Conservation (phyloP, 495 filamentous ascomycete species). For the Tuber umbilicatum region DNA sequence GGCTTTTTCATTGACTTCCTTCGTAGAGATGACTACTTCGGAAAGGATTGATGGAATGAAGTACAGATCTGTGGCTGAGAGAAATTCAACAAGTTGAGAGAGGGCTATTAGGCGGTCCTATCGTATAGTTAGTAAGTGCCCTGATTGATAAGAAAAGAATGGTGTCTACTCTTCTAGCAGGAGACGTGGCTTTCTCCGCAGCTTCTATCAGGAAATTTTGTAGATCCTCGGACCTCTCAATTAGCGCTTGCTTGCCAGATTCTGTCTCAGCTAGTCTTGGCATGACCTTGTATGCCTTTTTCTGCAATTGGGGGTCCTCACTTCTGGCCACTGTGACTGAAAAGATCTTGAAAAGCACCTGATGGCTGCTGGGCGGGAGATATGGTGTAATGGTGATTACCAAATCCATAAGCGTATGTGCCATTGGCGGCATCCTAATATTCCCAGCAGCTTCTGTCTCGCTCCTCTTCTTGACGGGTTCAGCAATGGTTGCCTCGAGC, state of each 20-base stretch:
- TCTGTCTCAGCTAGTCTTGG: slow-evolving; percentile 76
- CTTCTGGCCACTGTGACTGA: slow-evolving; percentile 66
- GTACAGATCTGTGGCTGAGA: slow-evolving; percentile 69
- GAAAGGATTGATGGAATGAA: slow-evolving; percentile 88
- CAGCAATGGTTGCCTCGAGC: slow-evolving; percentile 68
- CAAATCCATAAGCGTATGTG: slow-evolving; percentile 91
- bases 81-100: slow-evolving; percentile 64
- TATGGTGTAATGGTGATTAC: slow-evolving; percentile 93
- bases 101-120: slow-evolving; percentile 75
- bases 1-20: slow-evolving; percentile 94
- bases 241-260: slow-evolving; percentile 62
- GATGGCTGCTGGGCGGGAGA: slow-evolving; percentile 74
- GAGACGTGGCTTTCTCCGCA: slow-evolving; percentile 71
- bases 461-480: slow-evolving; percentile 55
- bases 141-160: not conserved
- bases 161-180: slow-evolving; percentile 51
- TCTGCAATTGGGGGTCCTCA: slow-evolving; percentile 88
- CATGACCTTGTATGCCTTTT: slow-evolving; percentile 97
- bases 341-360: slow-evolving; percentile 73
- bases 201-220: slow-evolving; percentile 70
- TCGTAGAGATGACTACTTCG: slow-evolving; percentile 88
- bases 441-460: slow-evolving; percentile 47
- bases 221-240: slow-evolving; percentile 64
- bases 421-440: slow-evolving; percentile 74
- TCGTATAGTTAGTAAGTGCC: slow-evolving; percentile 35